Evolutionary conservation across 1,139 yeast species (phyloP).

Genomic region (Yarrowia galli): DNA sequence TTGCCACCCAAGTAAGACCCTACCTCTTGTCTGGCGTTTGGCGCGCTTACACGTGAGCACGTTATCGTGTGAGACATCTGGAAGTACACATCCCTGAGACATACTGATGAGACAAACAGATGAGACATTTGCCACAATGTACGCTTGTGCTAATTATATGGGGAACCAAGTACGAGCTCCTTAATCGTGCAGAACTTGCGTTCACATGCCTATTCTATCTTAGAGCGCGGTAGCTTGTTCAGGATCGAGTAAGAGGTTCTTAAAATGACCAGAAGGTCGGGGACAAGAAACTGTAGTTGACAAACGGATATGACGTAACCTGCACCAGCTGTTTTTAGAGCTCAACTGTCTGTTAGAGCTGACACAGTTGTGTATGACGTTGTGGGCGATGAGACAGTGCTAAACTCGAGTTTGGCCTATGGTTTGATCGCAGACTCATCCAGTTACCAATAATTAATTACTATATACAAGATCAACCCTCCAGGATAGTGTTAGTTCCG

Average conservation of each 20-base stretch:
- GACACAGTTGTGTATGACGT: too few species aligned
- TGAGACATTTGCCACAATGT: conserved; percentile 9
- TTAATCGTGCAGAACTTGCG: background rate
- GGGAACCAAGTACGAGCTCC: background rate
- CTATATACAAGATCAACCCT: conserved; percentile 33
- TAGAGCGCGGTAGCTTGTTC: background rate
- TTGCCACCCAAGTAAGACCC: conserved; percentile 7
- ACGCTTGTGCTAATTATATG: background rate
- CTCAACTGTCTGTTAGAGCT: too few species aligned
- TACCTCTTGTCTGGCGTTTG: background rate
- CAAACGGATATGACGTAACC: too few species aligned
- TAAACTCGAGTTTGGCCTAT: too few species aligned
- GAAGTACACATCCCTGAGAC: conserved; percentile 13
- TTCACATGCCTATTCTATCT: background rate
- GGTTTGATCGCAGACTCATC: too few species aligned
- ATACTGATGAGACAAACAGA: conserved; percentile 2
- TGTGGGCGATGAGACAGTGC: too few species aligned
- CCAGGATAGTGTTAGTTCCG: conserved; percentile 7
- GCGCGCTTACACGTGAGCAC: conserved; percentile 14
- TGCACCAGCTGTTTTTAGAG: too few species aligned
- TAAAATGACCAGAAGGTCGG: too few species aligned
- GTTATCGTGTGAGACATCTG: conserved; percentile 15
- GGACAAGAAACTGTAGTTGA: too few species aligned
- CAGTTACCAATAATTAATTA: background rate
- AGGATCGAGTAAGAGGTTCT: too few species aligned